phyloP scores from a whole-genome alignment of 495 filamentous ascomycete species.

The Tetracladium setigerum region DNA sequence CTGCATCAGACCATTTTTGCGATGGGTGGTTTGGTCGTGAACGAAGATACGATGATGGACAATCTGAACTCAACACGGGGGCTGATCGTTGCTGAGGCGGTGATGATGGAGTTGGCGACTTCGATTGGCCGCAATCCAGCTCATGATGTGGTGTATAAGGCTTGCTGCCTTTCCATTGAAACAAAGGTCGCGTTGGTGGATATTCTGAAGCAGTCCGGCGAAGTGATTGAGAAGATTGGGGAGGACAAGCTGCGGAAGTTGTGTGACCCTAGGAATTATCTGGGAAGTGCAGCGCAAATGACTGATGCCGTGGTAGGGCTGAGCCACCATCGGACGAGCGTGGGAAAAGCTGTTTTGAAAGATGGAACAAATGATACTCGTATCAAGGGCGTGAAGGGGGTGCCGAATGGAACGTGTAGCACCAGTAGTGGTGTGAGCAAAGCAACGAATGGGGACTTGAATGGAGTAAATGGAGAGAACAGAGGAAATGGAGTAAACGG shows the following conservation, averaged over 20 bases:
- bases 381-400: too few species aligned
- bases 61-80: constrained; percentile 41
- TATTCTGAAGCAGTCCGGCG: constrained; percentile 27
- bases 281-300: constrained; percentile 39
- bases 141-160: constrained; percentile 47
- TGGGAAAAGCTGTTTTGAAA: too few species aligned
- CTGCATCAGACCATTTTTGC: constrained; percentile 41
- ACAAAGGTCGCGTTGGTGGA: constrained; percentile 31
- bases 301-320: constrained; percentile 41
- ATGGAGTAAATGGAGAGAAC: too few species aligned
- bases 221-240: constrained; percentile 33
- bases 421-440: too few species aligned
- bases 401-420: too few species aligned
- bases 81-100: constrained; percentile 45
- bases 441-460: too few species aligned
- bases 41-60: constrained; percentile 35
- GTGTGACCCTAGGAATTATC: constrained; percentile 43
- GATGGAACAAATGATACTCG: too few species aligned
- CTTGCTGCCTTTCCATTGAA: constrained; percentile 41
- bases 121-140: constrained; percentile 39
- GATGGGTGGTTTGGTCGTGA: constrained; percentile 38
- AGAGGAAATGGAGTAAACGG: too few species aligned
- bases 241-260: constrained; percentile 29
- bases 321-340: not conserved
- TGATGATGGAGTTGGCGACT: constrained; percentile 50